Evolutionary conservation across 257 asterid genomes (phyloP), one percentile per base, ranked within the genome.

Genomic region (Solanum piurae): DNA sequence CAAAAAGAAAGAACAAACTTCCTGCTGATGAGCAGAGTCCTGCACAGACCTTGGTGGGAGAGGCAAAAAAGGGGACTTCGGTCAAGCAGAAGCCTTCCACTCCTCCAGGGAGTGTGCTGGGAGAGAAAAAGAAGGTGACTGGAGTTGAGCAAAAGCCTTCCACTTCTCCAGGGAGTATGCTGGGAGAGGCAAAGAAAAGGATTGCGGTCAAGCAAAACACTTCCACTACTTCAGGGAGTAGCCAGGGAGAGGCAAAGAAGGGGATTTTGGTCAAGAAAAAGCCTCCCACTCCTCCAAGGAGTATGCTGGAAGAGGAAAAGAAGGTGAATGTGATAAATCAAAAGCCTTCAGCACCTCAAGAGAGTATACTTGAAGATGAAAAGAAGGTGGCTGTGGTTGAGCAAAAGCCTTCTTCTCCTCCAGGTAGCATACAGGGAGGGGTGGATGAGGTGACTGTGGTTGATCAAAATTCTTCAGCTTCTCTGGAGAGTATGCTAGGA

Each of bases 161-260:
- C 20, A 77, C 83, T 83, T 25, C 87, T 88, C 88, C 82, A 74
- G 86, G 68, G 91, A 84, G 86, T 25, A 33, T 79, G 52, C 87
- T 90, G 27, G 92, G 74, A 64, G 92, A 92, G 88, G 82, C 86
- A 64, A 92, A 87, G 92, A 89, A 89, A 91, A 77, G 88, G 68
- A 88, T 13, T 20, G 68, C 40, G 42, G 42, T 60, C 69, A 87
- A 85, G 88, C 52, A 4, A 76, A 84, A 16, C 25, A 29, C 68
- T 60, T 68, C 85, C 20, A 73, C 87, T 83, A 29, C 85, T 88
- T 88, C 86, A 69, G 86, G 68, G 90, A 86, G 80, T 23, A 37
- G 46, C 55, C 88, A 89, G n/a, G 92, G 84, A 49, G 91, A 92
- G 88, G 84, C 80, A 74, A 92, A 87, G 90, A 90, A 90, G 90